These are phyloP conservation scores for Allomyces javanicus DNA, from an alignment of 192 early-diverging fungal genomes.

Conservation along the genomic window DNA sequence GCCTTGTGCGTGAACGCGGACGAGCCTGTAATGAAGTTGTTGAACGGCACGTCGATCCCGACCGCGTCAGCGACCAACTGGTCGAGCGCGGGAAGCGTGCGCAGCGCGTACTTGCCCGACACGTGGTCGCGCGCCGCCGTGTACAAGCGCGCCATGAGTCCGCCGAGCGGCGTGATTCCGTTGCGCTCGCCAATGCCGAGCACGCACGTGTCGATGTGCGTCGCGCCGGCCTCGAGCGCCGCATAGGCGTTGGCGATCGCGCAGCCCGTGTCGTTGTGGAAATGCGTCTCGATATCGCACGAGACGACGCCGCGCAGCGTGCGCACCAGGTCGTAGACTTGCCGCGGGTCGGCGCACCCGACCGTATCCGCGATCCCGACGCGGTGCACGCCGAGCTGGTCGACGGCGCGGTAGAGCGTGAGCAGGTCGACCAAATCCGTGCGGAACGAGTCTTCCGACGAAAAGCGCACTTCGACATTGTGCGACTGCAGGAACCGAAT, in stretches of 20 bases:
- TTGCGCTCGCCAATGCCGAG: constrained; percentile 98
- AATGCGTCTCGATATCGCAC: constrained; percentile 98
- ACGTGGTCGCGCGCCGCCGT: constrained; percentile 78
- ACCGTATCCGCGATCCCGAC: constrained; percentile 99
- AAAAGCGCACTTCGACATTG: constrained; percentile 93
- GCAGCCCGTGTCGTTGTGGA: constrained; percentile 99
- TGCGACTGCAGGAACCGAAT: constrained; percentile 88
- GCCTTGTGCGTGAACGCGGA: constrained; percentile 99
- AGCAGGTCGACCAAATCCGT: constrained; percentile 91
- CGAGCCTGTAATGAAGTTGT: constrained; percentile 98
- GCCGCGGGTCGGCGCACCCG: constrained; percentile 91
- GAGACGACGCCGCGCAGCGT: constrained; percentile 85
- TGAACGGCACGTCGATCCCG: constrained; percentile 89
- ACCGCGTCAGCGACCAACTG: constrained; percentile 92
- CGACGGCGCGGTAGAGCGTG: constrained; percentile 86
- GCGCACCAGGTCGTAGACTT: constrained; percentile 93
- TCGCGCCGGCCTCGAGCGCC: constrained; percentile 89
- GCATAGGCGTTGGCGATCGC: constrained; percentile 96
- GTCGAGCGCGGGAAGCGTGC: constrained; percentile 82
- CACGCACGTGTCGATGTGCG: constrained; percentile 94
- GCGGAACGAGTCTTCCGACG: constrained; percentile 95
- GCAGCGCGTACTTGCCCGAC: constrained; percentile 81
- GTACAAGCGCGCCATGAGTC: constrained; percentile 89
- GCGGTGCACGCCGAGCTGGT: constrained; percentile 94
- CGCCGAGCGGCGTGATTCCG: constrained; percentile 90